phyloP scores from a whole-genome alignment of 495 filamentous ascomycete species.

The Neurospora pannonica region DNA sequence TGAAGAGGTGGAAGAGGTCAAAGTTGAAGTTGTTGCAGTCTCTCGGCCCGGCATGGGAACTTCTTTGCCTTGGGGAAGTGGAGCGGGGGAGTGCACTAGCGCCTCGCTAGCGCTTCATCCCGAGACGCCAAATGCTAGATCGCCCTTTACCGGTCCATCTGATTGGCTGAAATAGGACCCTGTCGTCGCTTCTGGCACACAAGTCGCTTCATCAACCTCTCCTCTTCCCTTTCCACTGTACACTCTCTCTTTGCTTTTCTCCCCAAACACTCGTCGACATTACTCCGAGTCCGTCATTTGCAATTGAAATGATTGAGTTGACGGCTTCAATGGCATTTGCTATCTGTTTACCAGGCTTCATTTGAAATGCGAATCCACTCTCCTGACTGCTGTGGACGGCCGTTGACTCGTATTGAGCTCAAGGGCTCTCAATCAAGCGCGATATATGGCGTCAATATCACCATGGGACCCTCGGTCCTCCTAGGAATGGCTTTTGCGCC shows the following conservation, averaged over 20 bases:
- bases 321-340: background rate
- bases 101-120: constrained; percentile 28
- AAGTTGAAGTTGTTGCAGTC: background rate
- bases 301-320: background rate
- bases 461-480: background rate
- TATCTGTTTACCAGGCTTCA: background rate
- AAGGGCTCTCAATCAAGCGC: background rate
- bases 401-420: background rate
- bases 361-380: background rate
- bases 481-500: background rate
- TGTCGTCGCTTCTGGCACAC: constrained; percentile 21
- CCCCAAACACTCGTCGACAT: background rate
- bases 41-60: background rate
- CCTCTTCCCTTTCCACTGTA: constrained; percentile 10
- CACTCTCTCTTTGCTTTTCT: background rate
- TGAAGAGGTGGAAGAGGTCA: background rate
- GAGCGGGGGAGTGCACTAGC: constrained; percentile 8
- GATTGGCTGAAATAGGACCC: constrained; percentile 17
- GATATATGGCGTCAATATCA: background rate
- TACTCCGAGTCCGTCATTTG: background rate
- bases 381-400: background rate
- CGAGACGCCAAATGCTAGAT: constrained; percentile 25
- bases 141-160: constrained; percentile 7
- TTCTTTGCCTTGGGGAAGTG: background rate
- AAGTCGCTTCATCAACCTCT: constrained; percentile 22